Evolutionary conservation across 1,284 basidiomycete species (phyloP).

Genomic region (Butyriboletus appendiculatus): DNA sequence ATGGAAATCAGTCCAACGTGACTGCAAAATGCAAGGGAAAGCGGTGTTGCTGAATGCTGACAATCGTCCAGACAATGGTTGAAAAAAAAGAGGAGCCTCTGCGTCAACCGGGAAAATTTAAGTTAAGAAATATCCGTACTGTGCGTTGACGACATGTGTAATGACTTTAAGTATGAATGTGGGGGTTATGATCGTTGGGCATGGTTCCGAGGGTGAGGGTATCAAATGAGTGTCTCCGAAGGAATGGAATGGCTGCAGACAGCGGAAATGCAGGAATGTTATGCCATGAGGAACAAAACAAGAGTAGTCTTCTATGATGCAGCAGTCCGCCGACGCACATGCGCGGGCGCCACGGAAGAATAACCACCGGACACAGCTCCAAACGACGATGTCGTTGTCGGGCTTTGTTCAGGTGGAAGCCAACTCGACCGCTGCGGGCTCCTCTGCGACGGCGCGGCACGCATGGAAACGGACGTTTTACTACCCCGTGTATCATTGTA

Average conservation of each 20-base stretch:
- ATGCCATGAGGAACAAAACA: background rate
- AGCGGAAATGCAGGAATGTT: slow-evolving; percentile 10
- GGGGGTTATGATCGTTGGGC: slow-evolving; percentile 12
- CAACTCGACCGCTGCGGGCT: slow-evolving; percentile 27
- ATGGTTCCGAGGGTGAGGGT: slow-evolving; percentile 25
- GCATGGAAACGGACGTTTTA: slow-evolving; percentile 8
- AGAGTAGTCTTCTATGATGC: slow-evolving; percentile 23
- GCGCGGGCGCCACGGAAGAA: slow-evolving; percentile 9
- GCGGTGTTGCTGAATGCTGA: slow-evolving; percentile 5
- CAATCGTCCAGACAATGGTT: slow-evolving; percentile 20
- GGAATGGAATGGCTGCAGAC: slow-evolving; percentile 15
- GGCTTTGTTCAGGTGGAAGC: slow-evolving; percentile 21
- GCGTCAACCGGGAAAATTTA: slow-evolving; percentile 16
- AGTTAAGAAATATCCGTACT: slow-evolving; percentile 28
- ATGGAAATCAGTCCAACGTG: slow-evolving; percentile 17
- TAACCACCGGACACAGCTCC: slow-evolving; percentile 23
- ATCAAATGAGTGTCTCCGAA: slow-evolving; percentile 35
- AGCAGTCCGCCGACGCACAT: slow-evolving; percentile 21
- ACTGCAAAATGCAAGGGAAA: slow-evolving; percentile 16
- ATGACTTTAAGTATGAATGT: slow-evolving; percentile 17
- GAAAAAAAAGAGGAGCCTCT: slow-evolving; percentile 7
- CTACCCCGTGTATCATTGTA: slow-evolving; percentile 19
- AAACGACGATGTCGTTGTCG: slow-evolving; percentile 10
- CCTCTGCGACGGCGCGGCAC: slow-evolving; percentile 9
- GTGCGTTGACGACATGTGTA: slow-evolving; percentile 15